Base-by-base conservation (phyloP, 2,329 filamentous ascomycete genomes). In the Calonectria pseudoturangicola region DNA sequence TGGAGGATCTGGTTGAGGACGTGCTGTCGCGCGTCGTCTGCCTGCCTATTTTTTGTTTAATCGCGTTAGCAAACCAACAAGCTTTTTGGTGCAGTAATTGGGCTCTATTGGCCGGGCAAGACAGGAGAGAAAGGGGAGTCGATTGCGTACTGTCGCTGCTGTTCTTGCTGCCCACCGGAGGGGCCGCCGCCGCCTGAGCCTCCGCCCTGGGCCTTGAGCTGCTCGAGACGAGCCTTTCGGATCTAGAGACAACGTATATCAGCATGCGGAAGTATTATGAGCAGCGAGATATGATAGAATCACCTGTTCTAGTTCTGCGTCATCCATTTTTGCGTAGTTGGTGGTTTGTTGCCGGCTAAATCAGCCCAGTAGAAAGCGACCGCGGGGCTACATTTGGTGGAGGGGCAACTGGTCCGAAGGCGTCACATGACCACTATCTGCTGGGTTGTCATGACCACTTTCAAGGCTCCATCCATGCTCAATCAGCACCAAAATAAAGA, bases 1-100 rank as follows among this genome's bases (percentile, higher is more conserved):
- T 96, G 93, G 74, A 99, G 94, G 87, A 99, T 98, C 85, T 98
- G 97, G 79, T 90, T 91, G 74, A 99, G 92, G 79, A 98, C 93
- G 72, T 91, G 89, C 80, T 92, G 88, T 72, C 95, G 93, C 47
- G 93, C 93, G 83, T 96, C 94, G 76, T 91, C 89, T 78, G 90
- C 86, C 81, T 87, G 83, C 76, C 85, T 89, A 77, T 13, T 41
- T 41, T 15, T 15, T n/a, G 28, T 60, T 68, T n/a, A 1, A 28
- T 73, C 21, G 68, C 54, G 50, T 62, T 48, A n/a, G n/a, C 18
- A 36, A 21, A 1, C 18, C 6, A 6, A 39, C 25, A 16, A 16
- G 25, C 21, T 21, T 2, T 12, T 2, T 2, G 2, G 50, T 16
- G 21, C 21, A 8, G 8, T 28, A 30, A 30, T 13, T 15, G 10